Evolutionary conservation across 306 rosid species (phyloP), one percentile per base, ranked within the genome.

Genomic region (Calophaca sinica): DNA sequence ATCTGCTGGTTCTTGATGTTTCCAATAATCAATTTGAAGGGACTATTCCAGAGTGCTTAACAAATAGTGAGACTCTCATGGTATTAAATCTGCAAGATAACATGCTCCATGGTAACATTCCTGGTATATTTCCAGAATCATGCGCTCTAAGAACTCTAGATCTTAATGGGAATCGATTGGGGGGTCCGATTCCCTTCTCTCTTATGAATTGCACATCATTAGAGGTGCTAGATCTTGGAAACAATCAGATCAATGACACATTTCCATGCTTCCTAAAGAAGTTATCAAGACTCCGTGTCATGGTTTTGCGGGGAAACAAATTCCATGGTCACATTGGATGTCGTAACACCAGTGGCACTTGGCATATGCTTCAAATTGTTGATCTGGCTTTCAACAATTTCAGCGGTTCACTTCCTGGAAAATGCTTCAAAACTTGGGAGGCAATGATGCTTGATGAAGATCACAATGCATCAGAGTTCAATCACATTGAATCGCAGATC

Each of bases 321-420:
- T 84, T 86, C 2, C 35, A 79, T 0, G 77, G 87, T 15, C 2
- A 1, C 13, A 26, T 86, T 76, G 72, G 13, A 41, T 88, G 89
- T 70, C 6, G 15, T 0, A 12, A 33, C 2, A 2, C 1, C 31
- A 62, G 3, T 14, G 29, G 33, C 3, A 39, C 3, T 9, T 83
- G 89, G 89, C 5, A 0, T 0, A 64, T 4, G 59, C 87, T 86
- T 55, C 87, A 82, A 54, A 84, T 88, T 44, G 5, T 82, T 2
- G 86, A 88, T 28, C 2, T 88, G 1, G 84, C 89, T 52, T 68
- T 6, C 60, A 89, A 87, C 84, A 81, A 38, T 32, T 87, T 86
- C 15, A 80, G 7, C 33, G 88, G 86, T 11, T 2, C 5, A 5
- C 41, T 84, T 45, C 86, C 76, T 10, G 11, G 20, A 36, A 11